Percentiles rank a stretch among this genome's conserved stretches.
Conservation (phyloP, 1,139 yeast species). For the Hansenula lynferdii region DNA sequence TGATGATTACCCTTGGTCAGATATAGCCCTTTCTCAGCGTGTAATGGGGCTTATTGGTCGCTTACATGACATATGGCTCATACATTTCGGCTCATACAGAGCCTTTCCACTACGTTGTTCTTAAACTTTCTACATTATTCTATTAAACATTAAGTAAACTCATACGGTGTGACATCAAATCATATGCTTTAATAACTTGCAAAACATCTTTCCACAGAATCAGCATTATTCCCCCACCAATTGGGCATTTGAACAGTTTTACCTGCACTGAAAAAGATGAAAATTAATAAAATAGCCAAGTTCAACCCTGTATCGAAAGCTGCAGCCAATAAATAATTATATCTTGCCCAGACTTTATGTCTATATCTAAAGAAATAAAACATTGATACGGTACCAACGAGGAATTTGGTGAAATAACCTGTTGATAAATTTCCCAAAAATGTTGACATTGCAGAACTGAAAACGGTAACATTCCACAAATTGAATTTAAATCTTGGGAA, state of each 20-base stretch:
- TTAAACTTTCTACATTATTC: too few species aligned
- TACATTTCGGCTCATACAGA: too few species aligned
- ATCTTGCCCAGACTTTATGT: constrained; percentile 36
- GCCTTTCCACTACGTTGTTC: too few species aligned
- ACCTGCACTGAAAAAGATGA: constrained; percentile 33
- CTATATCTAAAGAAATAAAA: constrained; percentile 36
- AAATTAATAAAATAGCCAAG: constrained; percentile 34
- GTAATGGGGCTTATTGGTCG: too few species aligned
- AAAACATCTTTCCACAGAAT: constrained; percentile 41
- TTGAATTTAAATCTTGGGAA: constrained; percentile 25
- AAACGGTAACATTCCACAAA: constrained; percentile 44
- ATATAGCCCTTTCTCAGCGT: too few species aligned
- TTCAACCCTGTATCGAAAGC: constrained; percentile 48
- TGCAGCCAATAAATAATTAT: constrained; percentile 43
- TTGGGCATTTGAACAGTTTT: constrained; percentile 31
- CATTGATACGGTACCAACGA: constrained; percentile 44
- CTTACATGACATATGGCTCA: too few species aligned
- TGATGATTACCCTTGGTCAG: too few species aligned
- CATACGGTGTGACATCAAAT: too few species aligned
- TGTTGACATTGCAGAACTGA: constrained; percentile 41
- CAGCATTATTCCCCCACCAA: constrained; percentile 46
- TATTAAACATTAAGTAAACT: too few species aligned
- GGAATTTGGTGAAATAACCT: constrained; percentile 41
- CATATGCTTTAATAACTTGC: too few species aligned
- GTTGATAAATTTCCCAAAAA: constrained; percentile 48